Base-by-base conservation (phyloP, 2,329 filamentous ascomycete species). In the Colletotrichum truncatum region DNA sequence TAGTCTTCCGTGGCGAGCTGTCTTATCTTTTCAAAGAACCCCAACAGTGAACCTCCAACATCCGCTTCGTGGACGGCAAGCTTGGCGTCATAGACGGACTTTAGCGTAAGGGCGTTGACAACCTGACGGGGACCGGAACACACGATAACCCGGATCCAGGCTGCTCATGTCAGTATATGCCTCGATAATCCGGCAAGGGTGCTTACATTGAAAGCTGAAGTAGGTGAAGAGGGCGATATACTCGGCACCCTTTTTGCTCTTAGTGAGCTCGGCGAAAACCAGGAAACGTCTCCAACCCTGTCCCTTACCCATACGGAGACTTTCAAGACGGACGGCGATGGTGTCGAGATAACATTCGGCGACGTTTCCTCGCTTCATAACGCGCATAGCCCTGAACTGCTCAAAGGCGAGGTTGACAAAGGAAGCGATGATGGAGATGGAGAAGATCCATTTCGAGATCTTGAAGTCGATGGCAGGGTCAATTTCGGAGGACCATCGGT, bases 381-480 rank as follows among this genome's bases (percentile, higher is more conserved):
- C 93, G 46, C 91, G 89, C 67, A 91, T 81, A 25, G 95, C 94
- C 57, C 92, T 88, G 49, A 97, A 75, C 81, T 93, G 93, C 77
- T 97, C 92, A 73, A 91, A 96, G 14, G 81, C 84, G 26, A 97
- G 85, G 70, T 98, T 92, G 69, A 93, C 81, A 76, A 95, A 94
- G 9, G 94, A 98, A 34, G 96, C 84, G 68, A 98, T 91, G 74
- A 99, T 98, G 76, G 94, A 97, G 60, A 89, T 87, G 26, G 93
- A 91, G 76, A 98, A 99, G 76, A 99, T 94, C 94, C 94, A 98
- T 81, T 96, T 97, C 11, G 93, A 92, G 57, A 95, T 87, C 51
- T 88, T 81, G 73, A 97, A 89, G 4, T 89, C 87, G 69, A 98
- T 91, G 39, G 87, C 86, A 2, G 94, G 94, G 71, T 93, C 81